A percentile compares a stretch with the other conserved stretches of the same genome.
phyloP scores from a whole-genome alignment of 331 rosid genomes.

The Ulmus americana region DNA sequence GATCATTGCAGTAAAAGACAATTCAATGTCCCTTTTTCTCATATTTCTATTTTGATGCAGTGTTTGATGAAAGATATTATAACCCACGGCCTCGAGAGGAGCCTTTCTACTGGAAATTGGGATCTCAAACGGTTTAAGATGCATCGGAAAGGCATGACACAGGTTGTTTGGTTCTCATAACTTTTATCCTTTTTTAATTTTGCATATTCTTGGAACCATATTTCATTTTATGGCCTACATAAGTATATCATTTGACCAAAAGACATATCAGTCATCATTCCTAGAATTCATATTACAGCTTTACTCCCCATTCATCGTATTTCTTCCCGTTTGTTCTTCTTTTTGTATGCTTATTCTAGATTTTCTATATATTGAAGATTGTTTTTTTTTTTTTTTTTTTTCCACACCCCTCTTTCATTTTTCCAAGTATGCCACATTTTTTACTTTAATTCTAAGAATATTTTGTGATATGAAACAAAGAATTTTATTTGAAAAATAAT shows the following conservation, averaged over 20 bases:
- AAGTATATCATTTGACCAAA: background rate
- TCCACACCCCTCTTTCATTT: too few relatives aligned
- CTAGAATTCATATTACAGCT: too few relatives aligned
- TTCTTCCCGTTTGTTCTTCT: too few relatives aligned
- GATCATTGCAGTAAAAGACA: background rate
- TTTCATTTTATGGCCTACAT: background rate
- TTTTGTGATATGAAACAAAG: too few relatives aligned
- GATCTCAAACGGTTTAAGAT: slow-evolving; percentile 66
- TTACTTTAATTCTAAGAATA: too few relatives aligned
- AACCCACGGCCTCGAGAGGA: slow-evolving; percentile 57
- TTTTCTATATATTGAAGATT: too few relatives aligned
- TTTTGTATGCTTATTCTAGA: too few relatives aligned
- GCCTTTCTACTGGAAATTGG: slow-evolving; percentile 79
- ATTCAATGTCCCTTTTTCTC: background rate
- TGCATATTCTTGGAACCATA: background rate
- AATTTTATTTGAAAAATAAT: too few relatives aligned
- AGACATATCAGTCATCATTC: too few relatives aligned
- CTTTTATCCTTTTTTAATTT: slow-evolving; percentile 7
- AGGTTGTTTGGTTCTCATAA: slow-evolving; percentile 45
- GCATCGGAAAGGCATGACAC: slow-evolving; percentile 78
- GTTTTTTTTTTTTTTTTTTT: too few relatives aligned
- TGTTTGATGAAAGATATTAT: slow-evolving; percentile 30
- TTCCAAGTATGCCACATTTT: too few relatives aligned
- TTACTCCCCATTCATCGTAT: too few relatives aligned
- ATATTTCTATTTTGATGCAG: slow-evolving; percentile 22